These are phyloP conservation scores for Apodospora peruviana DNA, from an alignment of 495 filamentous ascomycete genomes.

Conservation along the genomic window DNA sequence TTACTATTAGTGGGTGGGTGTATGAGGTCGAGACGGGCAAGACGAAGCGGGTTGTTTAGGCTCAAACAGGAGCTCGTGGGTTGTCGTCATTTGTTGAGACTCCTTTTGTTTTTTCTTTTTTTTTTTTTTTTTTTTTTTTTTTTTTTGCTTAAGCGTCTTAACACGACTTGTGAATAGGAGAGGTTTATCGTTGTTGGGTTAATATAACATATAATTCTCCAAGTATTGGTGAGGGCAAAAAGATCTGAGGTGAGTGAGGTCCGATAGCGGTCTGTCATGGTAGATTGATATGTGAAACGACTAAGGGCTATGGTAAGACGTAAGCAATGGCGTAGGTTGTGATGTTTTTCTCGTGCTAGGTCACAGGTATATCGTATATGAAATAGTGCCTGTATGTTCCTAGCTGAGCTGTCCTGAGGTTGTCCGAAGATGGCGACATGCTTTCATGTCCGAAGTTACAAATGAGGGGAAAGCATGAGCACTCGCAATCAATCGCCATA, in stretches of 20 bases:
- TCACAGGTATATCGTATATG: too few species aligned
- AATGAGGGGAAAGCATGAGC: neutral
- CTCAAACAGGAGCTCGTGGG: neutral
- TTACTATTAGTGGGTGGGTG: constrained; percentile 66
- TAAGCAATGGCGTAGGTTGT: too few species aligned
- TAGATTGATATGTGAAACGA: neutral
- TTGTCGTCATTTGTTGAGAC: neutral
- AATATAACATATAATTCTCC: too few species aligned
- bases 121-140: too few species aligned
- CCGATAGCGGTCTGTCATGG: neutral
- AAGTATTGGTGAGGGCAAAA: neutral
- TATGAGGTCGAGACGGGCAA: constrained; percentile 77
- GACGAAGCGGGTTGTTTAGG: constrained; percentile 49
- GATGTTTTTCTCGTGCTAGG: neutral
- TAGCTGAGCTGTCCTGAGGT: neutral
- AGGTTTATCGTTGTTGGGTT: too few species aligned
- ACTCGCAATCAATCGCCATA: neutral
- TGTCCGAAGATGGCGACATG: neutral
- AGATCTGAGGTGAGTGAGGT: neutral
- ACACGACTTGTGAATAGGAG: too few species aligned
- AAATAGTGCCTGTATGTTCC: too few species aligned
- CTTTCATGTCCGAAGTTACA: neutral
- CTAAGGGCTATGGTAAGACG: too few species aligned
- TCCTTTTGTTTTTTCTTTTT: too few species aligned
- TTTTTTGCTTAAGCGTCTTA: too few species aligned